Base-by-base conservation (phyloP, 2,329 filamentous ascomycete species). In the Neoascochyta sp. region DNA sequence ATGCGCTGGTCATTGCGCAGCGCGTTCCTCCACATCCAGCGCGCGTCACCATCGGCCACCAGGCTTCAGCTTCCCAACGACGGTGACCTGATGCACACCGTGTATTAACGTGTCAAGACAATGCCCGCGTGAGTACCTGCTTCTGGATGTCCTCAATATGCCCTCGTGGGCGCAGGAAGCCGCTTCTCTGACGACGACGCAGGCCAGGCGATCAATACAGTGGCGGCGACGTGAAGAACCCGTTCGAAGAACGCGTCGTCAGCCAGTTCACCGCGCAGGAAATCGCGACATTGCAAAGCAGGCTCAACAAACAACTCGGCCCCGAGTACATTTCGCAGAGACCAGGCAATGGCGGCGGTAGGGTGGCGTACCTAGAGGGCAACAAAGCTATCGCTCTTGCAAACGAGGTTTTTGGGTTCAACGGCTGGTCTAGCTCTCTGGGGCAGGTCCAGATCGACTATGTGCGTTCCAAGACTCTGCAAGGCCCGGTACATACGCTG, bases 401-500 rank as follows among this genome's bases (percentile, higher is more conserved):
- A 31, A 95, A 95, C 54, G 86, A 95, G 60, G 81, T 95, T 1
- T 95, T 95, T 66, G 89, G 89, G 7, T 95, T 95, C 70, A 95
- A 95, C 65, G 89, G 89, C 51, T 98, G 92, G 92, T 95, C 86
- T 7, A 94, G 86, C 33, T 83, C 84, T n/a, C 92, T 98, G 37
- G 86, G 90, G 57, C 88, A 93, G 57, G 84, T 95, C 20, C 84
- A 94, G 57, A 85, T 96, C 37, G 92, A 98, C 63, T 96, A 93
- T 63, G 86, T 80, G 57, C 43, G 70, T 62, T 21, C 10, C 12
- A 13, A 5, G 19, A 6, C 19, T 11, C 3, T 9, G 12, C 14
- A 20, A 9, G 15, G 17, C 7, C 9, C 11, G 2, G 13, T 9
- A 22, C 3, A 12, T 4, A 17, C 12, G 29, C 48, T 58, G 20